Base-by-base conservation (phyloP, 768 basidiomycete genomes). In the Boletus eberwhitei region DNA sequence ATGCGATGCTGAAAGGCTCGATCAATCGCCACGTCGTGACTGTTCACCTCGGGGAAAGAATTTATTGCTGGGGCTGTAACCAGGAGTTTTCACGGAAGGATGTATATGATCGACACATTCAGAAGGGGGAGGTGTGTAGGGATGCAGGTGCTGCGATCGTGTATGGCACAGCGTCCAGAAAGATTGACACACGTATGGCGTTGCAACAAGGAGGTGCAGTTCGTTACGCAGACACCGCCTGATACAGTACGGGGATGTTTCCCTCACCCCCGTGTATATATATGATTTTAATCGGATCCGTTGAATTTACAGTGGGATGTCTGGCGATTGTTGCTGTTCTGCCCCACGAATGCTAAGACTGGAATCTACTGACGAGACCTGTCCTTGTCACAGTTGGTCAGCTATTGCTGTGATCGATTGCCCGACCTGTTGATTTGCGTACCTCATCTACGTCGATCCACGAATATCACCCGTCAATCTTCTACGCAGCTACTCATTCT, bases 21-120 rank as follows among this genome's bases (percentile, higher is more conserved):
- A 32, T 54, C 4, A 46, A 26, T 16, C 46, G 53, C 8, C 58
- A 59, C 13, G 21, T 53, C 19, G n/a, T 53, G 1, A 61, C 53
- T 0, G 37, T 59, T 22, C 58, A 53, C 5, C 43, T 60, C 0
- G 29, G 13, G 0, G 59, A 60, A 8, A 29, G 31, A 6, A 54
- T 60, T 38, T 17, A 5, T 14, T 60, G 59, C 42, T 21, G 40
- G 5, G 50, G 31, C 3, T 60, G 59, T 22, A 12, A 29, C 16
- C 31, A 37, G 7, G 7, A 17, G 19, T 40, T 50, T 52, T 44
- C 46, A 4, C 31, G 59, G 16, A 48, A 51, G 45, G 56, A 54
- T 29, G 49, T 59, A 5, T 54, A 59, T 12, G 11, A 36, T n/a
- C 12, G 22, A 11, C 57, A 59, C 9, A 8, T 52, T 5, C 32